Conservation (phyloP, 805 yeast species). For the Teunomyces atbi region DNA sequence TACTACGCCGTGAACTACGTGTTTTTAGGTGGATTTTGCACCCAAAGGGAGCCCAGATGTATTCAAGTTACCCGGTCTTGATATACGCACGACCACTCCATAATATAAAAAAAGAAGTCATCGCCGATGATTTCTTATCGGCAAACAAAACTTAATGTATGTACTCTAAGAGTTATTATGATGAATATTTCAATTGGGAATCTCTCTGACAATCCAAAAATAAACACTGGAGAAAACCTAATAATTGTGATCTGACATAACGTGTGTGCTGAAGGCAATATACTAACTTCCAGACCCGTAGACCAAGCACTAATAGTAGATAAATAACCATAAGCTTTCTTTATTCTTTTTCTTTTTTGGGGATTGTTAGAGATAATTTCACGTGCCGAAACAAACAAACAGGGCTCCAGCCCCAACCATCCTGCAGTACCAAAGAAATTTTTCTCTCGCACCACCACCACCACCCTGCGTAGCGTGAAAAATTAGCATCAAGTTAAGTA, state of each 20-base stretch:
- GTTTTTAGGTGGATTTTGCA: neutral
- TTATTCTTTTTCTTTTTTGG: too few species aligned
- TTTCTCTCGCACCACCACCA: neutral
- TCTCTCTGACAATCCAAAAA: conserved; percentile 32
- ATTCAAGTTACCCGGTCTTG: neutral
- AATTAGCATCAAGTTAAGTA: neutral
- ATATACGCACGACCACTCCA: neutral
- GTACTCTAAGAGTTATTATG: conserved; percentile 11
- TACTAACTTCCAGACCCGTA: conserved; percentile 7
- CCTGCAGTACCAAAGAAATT: neutral
- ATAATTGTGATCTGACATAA: conserved; percentile 16
- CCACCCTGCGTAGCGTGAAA: conserved; percentile 2
- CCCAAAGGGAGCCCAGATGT: too few species aligned
- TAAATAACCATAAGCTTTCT: too few species aligned
- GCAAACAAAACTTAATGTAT: neutral
- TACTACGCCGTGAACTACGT: neutral
- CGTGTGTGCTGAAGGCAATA: neutral
- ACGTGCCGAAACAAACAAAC: neutral
- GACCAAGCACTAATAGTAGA: too few species aligned
- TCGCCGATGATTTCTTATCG: neutral
- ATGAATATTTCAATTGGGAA: conserved; percentile 34
- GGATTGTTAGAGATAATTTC: too few species aligned
- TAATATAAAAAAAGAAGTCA: neutral
- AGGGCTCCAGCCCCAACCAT: conserved; percentile 8
- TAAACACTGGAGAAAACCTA: conserved; percentile 22